phyloP scores from a whole-genome alignment of 2,329 filamentous ascomycete species.

The Xylogone sp. region DNA sequence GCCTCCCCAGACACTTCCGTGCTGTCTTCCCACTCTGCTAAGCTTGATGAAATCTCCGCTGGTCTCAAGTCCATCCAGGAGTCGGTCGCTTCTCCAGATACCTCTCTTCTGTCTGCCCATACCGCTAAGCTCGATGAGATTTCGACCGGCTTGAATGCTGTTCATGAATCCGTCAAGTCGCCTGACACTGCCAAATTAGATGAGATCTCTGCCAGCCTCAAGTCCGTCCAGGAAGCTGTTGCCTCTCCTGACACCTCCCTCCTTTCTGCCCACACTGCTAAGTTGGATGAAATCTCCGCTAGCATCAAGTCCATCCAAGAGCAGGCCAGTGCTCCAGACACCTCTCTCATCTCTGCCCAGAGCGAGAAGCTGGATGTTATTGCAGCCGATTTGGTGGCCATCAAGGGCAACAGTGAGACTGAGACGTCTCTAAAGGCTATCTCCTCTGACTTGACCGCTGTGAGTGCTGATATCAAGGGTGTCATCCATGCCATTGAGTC shows the following conservation, averaged over 20 bases:
- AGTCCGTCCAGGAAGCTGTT: conserved; percentile 17
- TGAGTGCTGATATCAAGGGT: not conserved
- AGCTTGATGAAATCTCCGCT: conserved; percentile 11
- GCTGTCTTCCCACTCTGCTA: conserved; percentile 6
- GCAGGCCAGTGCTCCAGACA: conserved; percentile 4
- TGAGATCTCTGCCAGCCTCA: conserved; percentile 11
- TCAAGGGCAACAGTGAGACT: conserved; percentile 4
- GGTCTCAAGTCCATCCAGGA: conserved; percentile 13
- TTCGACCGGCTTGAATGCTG: conserved; percentile 6
- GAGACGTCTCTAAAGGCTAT: conserved; percentile 1
- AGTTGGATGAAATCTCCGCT: conserved; percentile 19
- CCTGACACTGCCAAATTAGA: conserved; percentile 2
- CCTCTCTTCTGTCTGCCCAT: conserved; percentile 12
- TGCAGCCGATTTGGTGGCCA: conserved; percentile 6
- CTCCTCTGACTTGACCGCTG: conserved; percentile 15
- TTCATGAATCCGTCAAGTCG: conserved; percentile 8
- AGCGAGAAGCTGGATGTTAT: conserved; percentile 10
- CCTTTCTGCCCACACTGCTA: conserved; percentile 16
- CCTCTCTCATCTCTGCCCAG: conserved; percentile 3
- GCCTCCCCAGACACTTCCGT: not conserved
- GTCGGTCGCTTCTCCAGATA: conserved; percentile 5
- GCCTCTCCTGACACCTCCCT: conserved; percentile 2
- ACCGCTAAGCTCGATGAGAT: conserved; percentile 12
- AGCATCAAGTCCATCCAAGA: conserved; percentile 15
- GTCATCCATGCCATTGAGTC: not conserved